Percentiles rank a stretch among this genome's conserved stretches.
phyloP scores from a whole-genome alignment of 257 asterid genomes.

The Fraxinus anomala region DNA sequence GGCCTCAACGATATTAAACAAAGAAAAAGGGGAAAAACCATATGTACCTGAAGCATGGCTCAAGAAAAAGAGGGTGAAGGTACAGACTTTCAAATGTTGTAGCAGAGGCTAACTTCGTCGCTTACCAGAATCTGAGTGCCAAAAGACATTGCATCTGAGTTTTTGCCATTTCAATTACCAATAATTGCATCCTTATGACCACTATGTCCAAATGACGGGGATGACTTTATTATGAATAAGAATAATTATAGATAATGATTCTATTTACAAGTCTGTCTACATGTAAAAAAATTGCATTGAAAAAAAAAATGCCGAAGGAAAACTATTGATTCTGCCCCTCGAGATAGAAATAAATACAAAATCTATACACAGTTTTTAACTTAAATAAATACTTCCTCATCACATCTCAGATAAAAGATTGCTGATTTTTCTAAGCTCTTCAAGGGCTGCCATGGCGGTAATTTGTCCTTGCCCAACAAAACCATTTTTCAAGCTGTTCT shows the following conservation, averaged over 20 bases:
- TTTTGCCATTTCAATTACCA: neutral
- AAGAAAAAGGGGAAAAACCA: too few relatives aligned
- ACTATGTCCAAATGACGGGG: neutral
- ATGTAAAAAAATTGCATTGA: constrained; percentile 7
- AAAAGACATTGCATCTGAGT: neutral
- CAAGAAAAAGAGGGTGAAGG: too few relatives aligned
- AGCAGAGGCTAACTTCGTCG: neutral
- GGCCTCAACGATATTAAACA: too few relatives aligned
- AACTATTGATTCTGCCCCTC: constrained; percentile 14
- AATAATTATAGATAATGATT: neutral
- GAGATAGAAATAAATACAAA: constrained; percentile 12
- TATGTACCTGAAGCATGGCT: too few relatives aligned
- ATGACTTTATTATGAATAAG: too few relatives aligned
- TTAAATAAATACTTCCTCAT: constrained; percentile 1
- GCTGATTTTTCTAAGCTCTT: constrained; percentile 89
- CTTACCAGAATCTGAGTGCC: neutral
- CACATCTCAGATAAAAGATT: constrained; percentile 78
- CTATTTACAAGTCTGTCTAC: constrained; percentile 18
- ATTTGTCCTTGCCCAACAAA: constrained; percentile 68
- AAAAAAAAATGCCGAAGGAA: constrained; percentile 2
- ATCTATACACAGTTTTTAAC: neutral
- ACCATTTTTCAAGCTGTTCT: constrained; percentile 47
- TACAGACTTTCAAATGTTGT: too few relatives aligned
- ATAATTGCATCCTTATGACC: neutral
- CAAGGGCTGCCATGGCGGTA: constrained; percentile 75